Base-by-base conservation (phyloP, 2,329 filamentous ascomycete species). In the Fusarium udum region DNA sequence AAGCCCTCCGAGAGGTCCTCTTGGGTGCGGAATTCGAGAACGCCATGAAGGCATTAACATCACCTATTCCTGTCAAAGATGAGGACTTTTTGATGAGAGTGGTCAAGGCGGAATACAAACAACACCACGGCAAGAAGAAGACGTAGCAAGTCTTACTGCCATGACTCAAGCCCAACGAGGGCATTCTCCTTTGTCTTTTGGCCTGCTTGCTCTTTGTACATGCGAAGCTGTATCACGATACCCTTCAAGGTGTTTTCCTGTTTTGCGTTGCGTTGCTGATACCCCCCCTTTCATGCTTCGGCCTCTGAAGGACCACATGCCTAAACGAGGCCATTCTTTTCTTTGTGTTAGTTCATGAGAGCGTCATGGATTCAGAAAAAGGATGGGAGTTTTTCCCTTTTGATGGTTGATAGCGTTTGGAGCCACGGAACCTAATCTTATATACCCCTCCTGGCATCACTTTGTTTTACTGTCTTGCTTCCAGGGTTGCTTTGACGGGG, bases 11-110 rank as follows among this genome's bases (percentile, higher is more conserved):
- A 42, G 94, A 97, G 71, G 94, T 97, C 58, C 87, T 99, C 37
- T 86, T 98, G 11, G 95, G 97, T 78, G 94, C 93, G 24, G 96
- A 99, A 80, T 99, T 98, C 82, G 96, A 99, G 81, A 97, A 97
- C 78, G 93, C 93, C 52, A 99, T 99, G 96, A 98, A 98, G 84
- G 93, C 95, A 13, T 86, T 99, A 71, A 98, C 96, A 36, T 95
- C 93, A 64, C 97, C 94, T 91, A 92, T 98, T 49, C 95, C 95
- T 26, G 92, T 99, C 80, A 94, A 94, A 82, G 95, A 99, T 78
- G 94, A 97, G 79, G 95, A 98, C 80, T 83, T 97, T 65, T 87
- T 99, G 78, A 97, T 99, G 94, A 92, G 92, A 77, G 94, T 98
- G 66, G 91, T 94, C 32, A 92, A 92, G 79, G 91, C 93, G 20